Percentiles rank a stretch among this genome's conserved stretches.
Conservation (phyloP, 129 eudicot genomes). For the Flaveria sonorensis region DNA sequence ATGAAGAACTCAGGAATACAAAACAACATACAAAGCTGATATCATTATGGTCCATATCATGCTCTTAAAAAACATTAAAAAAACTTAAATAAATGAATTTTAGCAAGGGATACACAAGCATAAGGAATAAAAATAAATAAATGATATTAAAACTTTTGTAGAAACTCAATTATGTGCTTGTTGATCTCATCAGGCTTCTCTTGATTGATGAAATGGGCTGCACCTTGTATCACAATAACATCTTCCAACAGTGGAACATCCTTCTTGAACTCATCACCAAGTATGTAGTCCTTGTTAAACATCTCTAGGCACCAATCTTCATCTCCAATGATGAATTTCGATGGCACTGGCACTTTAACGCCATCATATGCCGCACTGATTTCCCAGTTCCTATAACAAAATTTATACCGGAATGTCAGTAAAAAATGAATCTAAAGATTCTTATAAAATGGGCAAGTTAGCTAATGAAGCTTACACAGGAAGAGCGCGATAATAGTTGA, state of each 20-base stretch:
- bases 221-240: slow-evolving; percentile 63
- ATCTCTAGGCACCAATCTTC: slow-evolving; percentile 53
- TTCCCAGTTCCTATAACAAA: slow-evolving; percentile 54
- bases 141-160: slow-evolving; percentile 32
- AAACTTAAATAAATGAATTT: too few relatives aligned
- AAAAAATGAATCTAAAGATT: background rate
- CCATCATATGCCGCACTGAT: slow-evolving; percentile 58
- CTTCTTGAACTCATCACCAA: slow-evolving; percentile 50
- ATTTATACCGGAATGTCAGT: too few relatives aligned
- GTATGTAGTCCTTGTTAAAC: slow-evolving; percentile 44
- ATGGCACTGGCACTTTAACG: slow-evolving; percentile 65
- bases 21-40: too few relatives aligned
- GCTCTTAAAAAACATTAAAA: too few relatives aligned
- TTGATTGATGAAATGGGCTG: slow-evolving; percentile 70
- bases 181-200: slow-evolving; percentile 64
- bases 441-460: too few relatives aligned
- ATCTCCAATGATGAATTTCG: slow-evolving; percentile 64
- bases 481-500: slow-evolving; percentile 70
- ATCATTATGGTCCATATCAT: too few relatives aligned
- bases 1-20: too few relatives aligned
- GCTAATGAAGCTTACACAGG: slow-evolving; percentile 44
- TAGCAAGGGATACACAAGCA: background rate
- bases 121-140: too few relatives aligned
- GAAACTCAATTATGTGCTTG: slow-evolving; percentile 32
- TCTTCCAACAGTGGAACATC: slow-evolving; percentile 68